These are phyloP conservation scores for Aspergillus asperescens DNA, from an alignment of 495 filamentous ascomycete species.

Conservation along the genomic window DNA sequence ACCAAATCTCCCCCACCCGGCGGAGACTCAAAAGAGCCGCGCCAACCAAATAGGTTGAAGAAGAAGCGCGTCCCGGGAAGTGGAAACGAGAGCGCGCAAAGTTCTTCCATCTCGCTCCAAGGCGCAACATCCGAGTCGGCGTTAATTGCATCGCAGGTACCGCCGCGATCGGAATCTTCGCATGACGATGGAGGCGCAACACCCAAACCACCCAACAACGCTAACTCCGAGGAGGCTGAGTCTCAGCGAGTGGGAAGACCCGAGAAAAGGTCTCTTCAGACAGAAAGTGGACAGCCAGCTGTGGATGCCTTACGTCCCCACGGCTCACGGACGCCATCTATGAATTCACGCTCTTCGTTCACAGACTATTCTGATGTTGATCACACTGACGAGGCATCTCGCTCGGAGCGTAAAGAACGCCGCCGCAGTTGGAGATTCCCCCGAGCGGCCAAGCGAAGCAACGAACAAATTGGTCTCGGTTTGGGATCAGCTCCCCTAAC, in stretches of 20 bases:
- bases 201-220: constrained; percentile 26
- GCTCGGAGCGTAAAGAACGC: constrained; percentile 58
- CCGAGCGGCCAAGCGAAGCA: constrained; percentile 47
- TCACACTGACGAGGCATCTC: constrained; percentile 54
- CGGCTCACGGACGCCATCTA: constrained; percentile 61
- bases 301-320: constrained; percentile 54
- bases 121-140: constrained; percentile 28
- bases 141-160: constrained; percentile 16
- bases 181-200: constrained; percentile 31
- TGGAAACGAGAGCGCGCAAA: constrained; percentile 76
- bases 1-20: constrained; percentile 53
- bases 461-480: constrained; percentile 45
- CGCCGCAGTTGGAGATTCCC: constrained; percentile 69
- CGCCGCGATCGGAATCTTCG: constrained; percentile 15
- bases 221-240: constrained; percentile 21
- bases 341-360: constrained; percentile 66
- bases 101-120: constrained; percentile 70
- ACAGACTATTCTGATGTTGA: constrained; percentile 76
- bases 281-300: constrained; percentile 16
- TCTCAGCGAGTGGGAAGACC: constrained; percentile 19
- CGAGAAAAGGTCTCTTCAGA: constrained; percentile 16
- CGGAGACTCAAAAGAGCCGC: constrained; percentile 52
- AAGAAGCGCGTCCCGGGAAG: constrained; percentile 75
- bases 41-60: constrained; percentile 76
- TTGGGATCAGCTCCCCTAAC: constrained; percentile 47